Conservation (phyloP, 495 filamentous ascomycete genomes). For the Evansstolkia leycettana region DNA sequence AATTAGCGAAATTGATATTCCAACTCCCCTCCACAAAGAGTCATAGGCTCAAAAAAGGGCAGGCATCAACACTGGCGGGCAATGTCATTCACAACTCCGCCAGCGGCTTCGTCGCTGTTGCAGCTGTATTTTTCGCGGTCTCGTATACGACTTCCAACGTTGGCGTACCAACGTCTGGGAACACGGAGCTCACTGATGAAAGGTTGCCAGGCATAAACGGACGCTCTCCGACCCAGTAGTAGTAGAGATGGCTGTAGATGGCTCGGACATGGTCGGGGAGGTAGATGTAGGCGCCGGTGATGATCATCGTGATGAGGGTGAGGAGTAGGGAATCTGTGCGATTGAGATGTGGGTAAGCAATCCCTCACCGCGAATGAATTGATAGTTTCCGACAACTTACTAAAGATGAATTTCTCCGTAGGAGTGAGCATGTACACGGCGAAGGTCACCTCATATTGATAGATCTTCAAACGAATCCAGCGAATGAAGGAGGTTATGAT, state of each 20-base stretch:
- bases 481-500: slow-evolving; percentile 36
- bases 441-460: slow-evolving; percentile 81
- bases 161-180: slow-evolving; percentile 23
- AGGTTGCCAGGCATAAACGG: slow-evolving; percentile 27
- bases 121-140: slow-evolving; percentile 27
- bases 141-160: slow-evolving; percentile 29
- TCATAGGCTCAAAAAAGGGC: too few relatives aligned
- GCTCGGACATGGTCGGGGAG: slow-evolving; percentile 77
- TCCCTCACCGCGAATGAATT: not conserved
- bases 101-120: slow-evolving; percentile 21
- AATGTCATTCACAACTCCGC: slow-evolving; percentile 28
- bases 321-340: slow-evolving; percentile 76
- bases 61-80: too few relatives aligned
- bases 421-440: slow-evolving; percentile 78
- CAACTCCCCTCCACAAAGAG: too few relatives aligned
- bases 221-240: slow-evolving; percentile 77
- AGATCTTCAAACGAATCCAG: slow-evolving; percentile 66
- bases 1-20: not conserved
- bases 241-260: slow-evolving; percentile 74
- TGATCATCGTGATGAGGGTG: slow-evolving; percentile 70
- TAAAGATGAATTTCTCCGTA: slow-evolving; percentile 77
- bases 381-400: slow-evolving; percentile 39
- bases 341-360: not conserved
- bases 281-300: slow-evolving; percentile 78
- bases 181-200: slow-evolving; percentile 24